phyloP scores from a whole-genome alignment of 2,329 filamentous ascomycete species.

The Fusarium palustre region DNA sequence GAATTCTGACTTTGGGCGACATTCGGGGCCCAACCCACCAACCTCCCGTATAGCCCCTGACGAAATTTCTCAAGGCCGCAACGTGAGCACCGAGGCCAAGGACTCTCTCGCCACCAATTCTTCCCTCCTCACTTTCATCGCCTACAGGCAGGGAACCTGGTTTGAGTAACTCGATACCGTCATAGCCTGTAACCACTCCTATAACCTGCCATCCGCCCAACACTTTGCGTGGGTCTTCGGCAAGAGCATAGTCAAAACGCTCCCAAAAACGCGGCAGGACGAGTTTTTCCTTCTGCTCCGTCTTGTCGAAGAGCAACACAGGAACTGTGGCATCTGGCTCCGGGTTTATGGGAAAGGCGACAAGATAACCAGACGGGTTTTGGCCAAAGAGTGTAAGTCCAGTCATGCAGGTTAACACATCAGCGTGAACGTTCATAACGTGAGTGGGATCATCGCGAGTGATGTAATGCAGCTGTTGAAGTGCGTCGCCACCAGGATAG shows the following conservation, averaged over 20 bases:
- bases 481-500: conserved; percentile 89
- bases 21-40: conserved; percentile 75
- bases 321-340: conserved; percentile 37
- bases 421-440: conserved; percentile 66
- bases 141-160: conserved; percentile 54
- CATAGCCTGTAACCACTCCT: conserved; percentile 68
- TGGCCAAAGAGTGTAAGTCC: conserved; percentile 75
- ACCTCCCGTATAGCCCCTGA: conserved; percentile 64
- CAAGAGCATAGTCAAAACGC: conserved; percentile 71
- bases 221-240: conserved; percentile 62
- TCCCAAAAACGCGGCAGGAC: conserved; percentile 68
- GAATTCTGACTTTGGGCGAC: conserved; percentile 65
- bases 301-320: conserved; percentile 69
- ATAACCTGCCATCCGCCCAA: conserved; percentile 67
- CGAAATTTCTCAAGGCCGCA: conserved; percentile 53
- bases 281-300: conserved; percentile 60
- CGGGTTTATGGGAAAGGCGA: conserved; percentile 48
- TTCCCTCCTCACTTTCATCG: conserved; percentile 20
- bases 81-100: conserved; percentile 61
- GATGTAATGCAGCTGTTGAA: conserved; percentile 64
- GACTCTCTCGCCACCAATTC: conserved; percentile 44
- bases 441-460: conserved; percentile 42
- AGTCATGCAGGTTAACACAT: conserved; percentile 77
- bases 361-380: conserved; percentile 54
- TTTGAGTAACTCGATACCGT: conserved; percentile 68